Evolutionary conservation across 108 stramenopile species (phyloP).

Genomic region (Hondaea fermentalgiana): DNA sequence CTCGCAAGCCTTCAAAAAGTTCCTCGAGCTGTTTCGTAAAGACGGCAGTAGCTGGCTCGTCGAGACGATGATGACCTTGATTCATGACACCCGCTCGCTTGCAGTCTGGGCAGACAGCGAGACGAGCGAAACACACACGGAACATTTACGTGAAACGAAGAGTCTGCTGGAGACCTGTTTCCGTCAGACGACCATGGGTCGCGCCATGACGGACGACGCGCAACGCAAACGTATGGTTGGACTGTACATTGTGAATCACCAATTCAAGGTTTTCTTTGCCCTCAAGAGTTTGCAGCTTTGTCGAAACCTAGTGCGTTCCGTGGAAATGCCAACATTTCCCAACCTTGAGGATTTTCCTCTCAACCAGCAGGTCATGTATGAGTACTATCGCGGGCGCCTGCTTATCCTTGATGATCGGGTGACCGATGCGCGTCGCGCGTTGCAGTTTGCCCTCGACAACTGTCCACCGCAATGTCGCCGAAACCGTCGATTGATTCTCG

Average conservation of each 20-base stretch:
- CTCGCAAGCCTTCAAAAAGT: neutral
- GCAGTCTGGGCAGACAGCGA: neutral
- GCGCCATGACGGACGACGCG: conserved; percentile 17
- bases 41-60: neutral
- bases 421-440: conserved; percentile 67
- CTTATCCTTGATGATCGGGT: conserved; percentile 90
- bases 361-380: conserved; percentile 80
- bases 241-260: conserved; percentile 70
- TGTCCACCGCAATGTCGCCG: conserved; percentile 56
- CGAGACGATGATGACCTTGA: neutral
- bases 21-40: neutral
- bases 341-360: conserved; percentile 2
- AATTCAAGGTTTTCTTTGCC: conserved; percentile 83
- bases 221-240: conserved; percentile 74
- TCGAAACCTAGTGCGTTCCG: conserved; percentile 67
- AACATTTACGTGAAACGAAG: neutral
- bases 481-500: conserved; percentile 75
- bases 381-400: conserved; percentile 73
- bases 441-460: conserved; percentile 72
- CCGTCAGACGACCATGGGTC: neutral
- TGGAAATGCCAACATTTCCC: conserved; percentile 24
- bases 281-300: conserved; percentile 83
- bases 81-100: neutral
- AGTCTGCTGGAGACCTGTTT: neutral
- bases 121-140: neutral